Evolutionary conservation across 805 yeast species (phyloP), one percentile per base, ranked within the genome.

Genomic region (Limtongia smithiae): DNA sequence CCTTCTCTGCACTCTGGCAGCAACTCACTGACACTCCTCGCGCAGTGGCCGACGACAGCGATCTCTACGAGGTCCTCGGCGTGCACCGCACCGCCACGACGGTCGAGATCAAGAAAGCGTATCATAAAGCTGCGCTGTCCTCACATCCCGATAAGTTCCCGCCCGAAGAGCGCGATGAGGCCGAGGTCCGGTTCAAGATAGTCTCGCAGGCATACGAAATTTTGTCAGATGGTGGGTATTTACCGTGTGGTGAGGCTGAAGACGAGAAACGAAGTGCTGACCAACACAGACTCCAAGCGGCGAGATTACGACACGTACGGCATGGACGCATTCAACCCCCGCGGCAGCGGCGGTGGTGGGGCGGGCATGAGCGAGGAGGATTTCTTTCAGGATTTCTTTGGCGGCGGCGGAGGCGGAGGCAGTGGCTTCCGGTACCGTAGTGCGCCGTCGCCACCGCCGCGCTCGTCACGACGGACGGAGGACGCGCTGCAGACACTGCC

Each of bases 141-240:
- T 79, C 82, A 60, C 97, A 91, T 67, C 97, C 97, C 0, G 97
- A 91, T 66, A 91, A 93, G 64, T 89, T 80, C 1, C 65, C 79
- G 0, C 72, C 93, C 51, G 84, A 85, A 62, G 82, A 74, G 14
- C 78, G 71, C 17, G 81, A 80, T 50, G 71, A 79, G n/a, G 85
- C 95, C 2, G 97, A 88, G 66, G 71, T 76, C 54, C 78, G 75
- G 62, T 91, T 91, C 68, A 91, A 91, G 65, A 90, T 83, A 60
- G 78, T 91, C 49, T 77, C 83, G 17, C 84, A 83, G 53, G 97
- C 97, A 0, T 91, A 91, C 65, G 95, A 88, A 63, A 71, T 84
- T 2, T 69, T 91, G 50, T 78, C 80, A 25, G 95, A 90, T 64
- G 94, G 66, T 34, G 27, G 28, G 9, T 25, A 6, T 25, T 6